Evolutionary conservation across 192 early-diverging fungal species (phyloP).

Genomic region (Phlyctochytrium bullatum): DNA sequence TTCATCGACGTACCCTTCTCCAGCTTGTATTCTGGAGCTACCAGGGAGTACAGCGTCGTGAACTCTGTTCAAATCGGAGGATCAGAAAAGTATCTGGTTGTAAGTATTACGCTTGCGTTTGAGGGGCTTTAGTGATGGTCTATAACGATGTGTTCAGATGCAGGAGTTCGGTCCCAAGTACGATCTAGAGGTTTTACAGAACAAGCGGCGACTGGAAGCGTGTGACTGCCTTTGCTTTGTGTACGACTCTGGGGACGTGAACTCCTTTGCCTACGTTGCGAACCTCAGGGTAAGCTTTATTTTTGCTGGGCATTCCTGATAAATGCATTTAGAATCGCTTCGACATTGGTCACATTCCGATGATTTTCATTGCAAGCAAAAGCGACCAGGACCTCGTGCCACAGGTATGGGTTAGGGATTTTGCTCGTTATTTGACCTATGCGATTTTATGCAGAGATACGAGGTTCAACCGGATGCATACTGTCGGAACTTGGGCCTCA

Average conservation of each 20-base stretch:
- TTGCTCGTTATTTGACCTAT: conserved; percentile 10
- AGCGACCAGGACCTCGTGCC: conserved; percentile 88
- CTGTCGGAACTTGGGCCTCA: conserved; percentile 80
- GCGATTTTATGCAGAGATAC: conserved; percentile 55
- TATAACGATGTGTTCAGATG: conserved; percentile 68
- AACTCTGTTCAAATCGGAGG: conserved; percentile 96
- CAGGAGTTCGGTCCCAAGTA: conserved; percentile 86
- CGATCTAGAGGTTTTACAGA: conserved; percentile 87
- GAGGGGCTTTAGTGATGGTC: not conserved
- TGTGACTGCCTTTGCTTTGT: conserved; percentile 94
- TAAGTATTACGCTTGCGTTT: conserved; percentile 36
- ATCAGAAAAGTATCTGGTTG: conserved; percentile 90
- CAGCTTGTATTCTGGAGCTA: conserved; percentile 72
- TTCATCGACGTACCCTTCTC: conserved; percentile 85
- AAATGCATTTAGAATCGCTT: conserved; percentile 62
- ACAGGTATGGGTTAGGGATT: conserved; percentile 44
- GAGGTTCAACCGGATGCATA: conserved; percentile 92
- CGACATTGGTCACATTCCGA: conserved; percentile 78
- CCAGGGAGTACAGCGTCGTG: conserved; percentile 75
- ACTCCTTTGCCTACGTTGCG: conserved; percentile 90
- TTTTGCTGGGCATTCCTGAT: not conserved
- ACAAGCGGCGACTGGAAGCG: conserved; percentile 77
- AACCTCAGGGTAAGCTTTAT: conserved; percentile 65
- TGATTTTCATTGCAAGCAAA: conserved; percentile 93
- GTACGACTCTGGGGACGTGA: conserved; percentile 90